Evolutionary conservation across 176 grass and related monocot species (phyloP), one percentile per base, ranked within the genome.

Genomic region (Stipa capillata): DNA sequence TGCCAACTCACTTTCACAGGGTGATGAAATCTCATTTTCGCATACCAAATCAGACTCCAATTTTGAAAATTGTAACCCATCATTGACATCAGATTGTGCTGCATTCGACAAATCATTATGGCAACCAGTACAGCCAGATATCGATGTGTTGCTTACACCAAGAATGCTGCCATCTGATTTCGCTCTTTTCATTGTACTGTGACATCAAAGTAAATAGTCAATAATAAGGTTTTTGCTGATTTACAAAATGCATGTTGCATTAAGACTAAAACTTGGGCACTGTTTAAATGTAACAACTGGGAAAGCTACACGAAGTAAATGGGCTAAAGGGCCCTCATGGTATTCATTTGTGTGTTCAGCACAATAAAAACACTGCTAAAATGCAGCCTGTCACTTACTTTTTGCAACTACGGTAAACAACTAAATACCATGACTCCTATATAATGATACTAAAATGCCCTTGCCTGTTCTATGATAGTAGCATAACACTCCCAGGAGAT

Each of bases 151-250:
- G 57, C 84, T 90, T 77, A 69, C 84, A 76, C 28, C 53, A 79
- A 92, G 82, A 83, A 94, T 87, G 65, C 79, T 94, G 65, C 87
- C 92, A 85, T 89, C 95, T n/a, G 95, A 94, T 66, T 79, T 74
- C 63, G 82, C 73, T 80, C 92, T 94, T 94, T 91, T 94, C 57
- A 89, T 65, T 82, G 65, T 80, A 76, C 92, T 98, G 87, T 60
- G 73, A 61, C 70, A 86, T 82, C 53, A 87, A 87, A 94, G 59
- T 61, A 68, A 43, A 77, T 21, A 69, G 74, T 67, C 36, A 59
- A 75, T 82, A 65, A 34, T 32, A 81, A 54, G 18, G 35, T 25
- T 40, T 27, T 54, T 58, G 41, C 32, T 82, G 39, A 45, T 44
- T 45, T 50, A 86, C 4, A 49, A 82, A 34, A 65, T 58, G 14